Percentiles rank a stretch among this genome's conserved stretches.
Evolutionary conservation across 2,329 filamentous ascomycete species (phyloP).

Genomic region (Trichoderma sp.): DNA sequence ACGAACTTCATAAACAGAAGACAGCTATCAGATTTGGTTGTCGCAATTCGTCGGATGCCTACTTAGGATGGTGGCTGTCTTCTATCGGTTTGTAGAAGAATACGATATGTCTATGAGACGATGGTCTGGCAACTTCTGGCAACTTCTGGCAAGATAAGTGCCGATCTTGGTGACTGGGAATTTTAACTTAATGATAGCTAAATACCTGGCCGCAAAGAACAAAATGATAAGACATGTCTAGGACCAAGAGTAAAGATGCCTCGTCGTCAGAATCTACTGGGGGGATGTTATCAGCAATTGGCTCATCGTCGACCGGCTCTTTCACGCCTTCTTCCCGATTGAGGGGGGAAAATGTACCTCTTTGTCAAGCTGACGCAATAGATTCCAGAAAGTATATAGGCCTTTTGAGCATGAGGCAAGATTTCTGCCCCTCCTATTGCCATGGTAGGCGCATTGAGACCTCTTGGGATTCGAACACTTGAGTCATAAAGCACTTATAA

Average conservation of each 20-base stretch:
- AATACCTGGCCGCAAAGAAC: slow-evolving; percentile 20
- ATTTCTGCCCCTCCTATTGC: background rate
- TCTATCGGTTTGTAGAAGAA: slow-evolving; percentile 30
- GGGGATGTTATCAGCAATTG: background rate
- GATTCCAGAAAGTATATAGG: background rate
- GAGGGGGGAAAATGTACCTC: background rate
- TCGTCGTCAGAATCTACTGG: background rate
- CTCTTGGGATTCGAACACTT: background rate
- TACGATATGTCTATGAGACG: slow-evolving; percentile 23
- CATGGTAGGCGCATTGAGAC: background rate
- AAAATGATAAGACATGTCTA: slow-evolving; percentile 30
- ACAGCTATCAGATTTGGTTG: background rate
- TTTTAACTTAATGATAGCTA: background rate
- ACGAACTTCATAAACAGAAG: background rate
- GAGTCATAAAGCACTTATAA: background rate
- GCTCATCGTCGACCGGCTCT: background rate
- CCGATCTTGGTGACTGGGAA: slow-evolving; percentile 27
- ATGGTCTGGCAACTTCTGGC: background rate
- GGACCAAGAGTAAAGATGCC: background rate
- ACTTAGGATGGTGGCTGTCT: background rate
- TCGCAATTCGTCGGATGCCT: background rate
- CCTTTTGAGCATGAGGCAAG: no score
- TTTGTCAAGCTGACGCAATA: background rate
- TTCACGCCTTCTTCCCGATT: background rate
- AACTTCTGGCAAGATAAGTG: slow-evolving; percentile 8